Evolutionary conservation across 768 basidiomycete species (phyloP).

Genomic region (Punctularia strigosozonata): DNA sequence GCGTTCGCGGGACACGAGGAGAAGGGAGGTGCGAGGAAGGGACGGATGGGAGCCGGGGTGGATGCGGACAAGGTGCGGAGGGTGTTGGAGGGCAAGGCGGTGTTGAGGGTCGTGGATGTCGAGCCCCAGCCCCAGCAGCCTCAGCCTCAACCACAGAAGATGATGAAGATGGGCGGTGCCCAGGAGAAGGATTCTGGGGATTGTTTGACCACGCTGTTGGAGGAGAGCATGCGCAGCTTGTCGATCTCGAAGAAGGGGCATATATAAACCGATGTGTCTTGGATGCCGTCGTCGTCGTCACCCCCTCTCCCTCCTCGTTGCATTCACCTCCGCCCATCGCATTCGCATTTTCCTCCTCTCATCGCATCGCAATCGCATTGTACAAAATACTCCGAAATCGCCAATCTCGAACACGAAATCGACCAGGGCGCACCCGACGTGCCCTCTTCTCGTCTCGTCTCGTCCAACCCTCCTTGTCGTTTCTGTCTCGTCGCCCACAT

Average conservation of each 20-base stretch:
- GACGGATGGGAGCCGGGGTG: slow-evolving; percentile 12
- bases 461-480: no score
- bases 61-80: slow-evolving; percentile 74
- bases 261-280: background rate
- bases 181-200: slow-evolving; percentile 4
- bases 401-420: no score
- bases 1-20: slow-evolving; percentile 56
- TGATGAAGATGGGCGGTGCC: slow-evolving; percentile 1
- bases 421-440: no score
- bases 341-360: no score
- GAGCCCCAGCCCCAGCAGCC: slow-evolving; percentile 22
- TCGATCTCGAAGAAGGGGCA: slow-evolving; percentile 37
- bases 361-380: no score
- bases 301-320: background rate
- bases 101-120: slow-evolving; percentile 69
- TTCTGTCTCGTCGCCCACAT: no score
- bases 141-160: background rate
- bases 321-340: no score
- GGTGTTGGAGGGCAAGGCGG: slow-evolving; percentile 76
- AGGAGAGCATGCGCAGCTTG: slow-evolving; percentile 61
- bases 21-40: slow-evolving; percentile 10
- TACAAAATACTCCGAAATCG: no score
- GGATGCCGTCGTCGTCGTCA: background rate
- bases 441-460: no score
- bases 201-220: slow-evolving; percentile 14